A percentile compares a stretch with the other conserved stretches of the same genome.
phyloP scores from a whole-genome alignment of 2,329 filamentous ascomycete genomes.

The Hypoxylon sp. region DNA sequence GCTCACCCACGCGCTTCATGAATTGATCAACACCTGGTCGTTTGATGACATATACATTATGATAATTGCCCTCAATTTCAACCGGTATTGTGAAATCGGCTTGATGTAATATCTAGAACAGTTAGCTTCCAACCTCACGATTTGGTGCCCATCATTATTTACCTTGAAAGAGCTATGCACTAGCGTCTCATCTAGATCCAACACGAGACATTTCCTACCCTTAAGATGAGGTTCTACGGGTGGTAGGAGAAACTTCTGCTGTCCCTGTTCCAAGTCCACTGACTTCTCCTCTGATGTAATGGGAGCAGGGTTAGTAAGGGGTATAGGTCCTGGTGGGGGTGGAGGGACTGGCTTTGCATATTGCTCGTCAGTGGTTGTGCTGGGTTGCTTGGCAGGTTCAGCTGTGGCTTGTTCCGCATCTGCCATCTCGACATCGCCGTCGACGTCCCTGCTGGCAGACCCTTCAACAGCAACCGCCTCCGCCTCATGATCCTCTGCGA shows the following conservation, averaged over 20 bases:
- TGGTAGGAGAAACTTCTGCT: slow-evolving; percentile 82
- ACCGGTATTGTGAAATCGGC: slow-evolving; percentile 99
- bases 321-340: slow-evolving; percentile 63
- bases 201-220: slow-evolving; percentile 92
- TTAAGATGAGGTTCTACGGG: slow-evolving; percentile 83
- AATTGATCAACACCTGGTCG: slow-evolving; percentile 98
- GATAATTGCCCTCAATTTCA: slow-evolving; percentile 98
- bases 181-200: slow-evolving; percentile 95
- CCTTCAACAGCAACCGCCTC: slow-evolving; percentile 54
- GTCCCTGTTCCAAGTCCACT: slow-evolving; percentile 62
- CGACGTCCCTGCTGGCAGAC: slow-evolving; percentile 62
- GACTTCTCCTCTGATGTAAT: slow-evolving; percentile 59
- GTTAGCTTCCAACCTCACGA: slow-evolving; percentile 18
- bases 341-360: slow-evolving; percentile 61
- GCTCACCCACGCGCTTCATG: slow-evolving; percentile 97
- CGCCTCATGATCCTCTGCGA: slow-evolving; percentile 54
- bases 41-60: slow-evolving; percentile 99
- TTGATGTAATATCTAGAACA: slow-evolving; percentile 89
- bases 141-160: slow-evolving; percentile 47
- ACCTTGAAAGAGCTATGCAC: slow-evolving; percentile 99
- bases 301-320: slow-evolving; percentile 54
- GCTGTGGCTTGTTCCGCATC: slow-evolving; percentile 70
- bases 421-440: slow-evolving; percentile 77
- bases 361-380: slow-evolving; percentile 58
- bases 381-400: slow-evolving; percentile 56